These are phyloP conservation scores for Chrysopogon serrulatus DNA, from an alignment of 176 grass and related monocot species.

Conservation along the genomic window DNA sequence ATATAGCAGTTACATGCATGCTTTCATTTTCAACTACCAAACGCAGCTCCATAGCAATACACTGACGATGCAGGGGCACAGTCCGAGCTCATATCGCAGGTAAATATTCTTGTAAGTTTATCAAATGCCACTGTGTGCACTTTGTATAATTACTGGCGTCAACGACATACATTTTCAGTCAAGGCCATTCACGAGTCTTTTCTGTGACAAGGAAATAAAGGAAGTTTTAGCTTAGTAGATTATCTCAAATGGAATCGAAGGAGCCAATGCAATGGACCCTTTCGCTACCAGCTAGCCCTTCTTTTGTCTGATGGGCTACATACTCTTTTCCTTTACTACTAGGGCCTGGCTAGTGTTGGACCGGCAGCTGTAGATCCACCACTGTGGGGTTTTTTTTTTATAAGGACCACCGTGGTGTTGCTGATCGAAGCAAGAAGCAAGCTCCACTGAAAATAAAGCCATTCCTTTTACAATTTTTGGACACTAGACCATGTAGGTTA, in stretches of 20 bases:
- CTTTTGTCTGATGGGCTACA: constrained; percentile 14
- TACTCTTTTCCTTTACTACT: constrained; percentile 8
- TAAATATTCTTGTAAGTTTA: neutral
- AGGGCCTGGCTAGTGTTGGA: constrained; percentile 18
- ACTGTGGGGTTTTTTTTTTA: neutral
- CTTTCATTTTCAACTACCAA: neutral
- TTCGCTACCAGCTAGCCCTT: neutral
- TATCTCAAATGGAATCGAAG: constrained; percentile 21
- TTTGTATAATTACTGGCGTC: neutral
- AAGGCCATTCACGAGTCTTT: constrained; percentile 22
- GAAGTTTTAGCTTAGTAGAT: neutral
- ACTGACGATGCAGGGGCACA: neutral
- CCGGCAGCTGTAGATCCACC: constrained; percentile 17
- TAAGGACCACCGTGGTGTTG: neutral
- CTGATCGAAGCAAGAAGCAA: constrained; percentile 4
- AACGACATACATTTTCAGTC: neutral
- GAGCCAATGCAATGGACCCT: constrained; percentile 8
- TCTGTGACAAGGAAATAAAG: constrained; percentile 34
- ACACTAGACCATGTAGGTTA: constrained; percentile 9
- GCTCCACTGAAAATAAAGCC: constrained; percentile 5
- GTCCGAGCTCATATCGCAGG: neutral
- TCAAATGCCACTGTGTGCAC: neutral
- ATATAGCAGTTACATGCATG: neutral
- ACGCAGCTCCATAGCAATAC: neutral
- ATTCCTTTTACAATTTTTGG: neutral